Conservation (phyloP, 2,329 filamentous ascomycete genomes). For the Tolypocladium nubicola region DNA sequence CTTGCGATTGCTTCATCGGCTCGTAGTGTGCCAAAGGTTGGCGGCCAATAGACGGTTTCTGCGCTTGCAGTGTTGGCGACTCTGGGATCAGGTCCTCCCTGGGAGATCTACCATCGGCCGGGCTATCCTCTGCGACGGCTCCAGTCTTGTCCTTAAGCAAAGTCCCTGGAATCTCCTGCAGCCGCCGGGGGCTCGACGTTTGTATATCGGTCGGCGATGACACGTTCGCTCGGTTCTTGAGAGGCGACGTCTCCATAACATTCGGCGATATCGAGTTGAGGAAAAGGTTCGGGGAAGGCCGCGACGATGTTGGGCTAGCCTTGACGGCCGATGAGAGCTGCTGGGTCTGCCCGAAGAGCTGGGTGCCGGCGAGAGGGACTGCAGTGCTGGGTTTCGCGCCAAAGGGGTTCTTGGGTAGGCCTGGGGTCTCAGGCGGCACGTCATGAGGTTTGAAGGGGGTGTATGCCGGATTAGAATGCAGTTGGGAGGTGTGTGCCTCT, state of each 20-base stretch:
- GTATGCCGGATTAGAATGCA: constrained; percentile 14
- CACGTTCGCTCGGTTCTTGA: constrained; percentile 37
- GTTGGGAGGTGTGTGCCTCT: constrained; percentile 21
- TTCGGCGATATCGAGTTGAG: constrained; percentile 36
- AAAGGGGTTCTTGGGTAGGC: constrained; percentile 37
- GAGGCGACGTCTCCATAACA: constrained; percentile 32
- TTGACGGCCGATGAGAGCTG: constrained; percentile 40
- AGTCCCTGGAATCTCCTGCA: constrained; percentile 20
- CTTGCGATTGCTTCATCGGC: constrained; percentile 34
- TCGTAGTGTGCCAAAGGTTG: constrained; percentile 32
- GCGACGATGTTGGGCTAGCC: constrained; percentile 45
- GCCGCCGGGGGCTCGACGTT: constrained; percentile 29
- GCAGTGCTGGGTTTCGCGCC: constrained; percentile 19
- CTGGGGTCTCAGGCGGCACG: constrained; percentile 37
- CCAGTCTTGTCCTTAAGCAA: constrained; percentile 10
- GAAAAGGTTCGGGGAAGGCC: constrained; percentile 41
- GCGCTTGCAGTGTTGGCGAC: constrained; percentile 19
- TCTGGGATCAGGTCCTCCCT: constrained; percentile 24
- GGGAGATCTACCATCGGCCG: constrained; percentile 10
- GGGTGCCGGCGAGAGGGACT: constrained; percentile 29
- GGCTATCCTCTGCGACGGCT: constrained; percentile 14
- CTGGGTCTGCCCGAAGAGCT: constrained; percentile 46
- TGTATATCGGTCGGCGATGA: constrained; percentile 31
- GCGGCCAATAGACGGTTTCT: constrained; percentile 11
- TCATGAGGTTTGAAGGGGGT: constrained; percentile 20